These are phyloP conservation scores for Cystobasidiaceae sp. DNA, from an alignment of 1,284 basidiomycete species.

Conservation along the genomic window DNA sequence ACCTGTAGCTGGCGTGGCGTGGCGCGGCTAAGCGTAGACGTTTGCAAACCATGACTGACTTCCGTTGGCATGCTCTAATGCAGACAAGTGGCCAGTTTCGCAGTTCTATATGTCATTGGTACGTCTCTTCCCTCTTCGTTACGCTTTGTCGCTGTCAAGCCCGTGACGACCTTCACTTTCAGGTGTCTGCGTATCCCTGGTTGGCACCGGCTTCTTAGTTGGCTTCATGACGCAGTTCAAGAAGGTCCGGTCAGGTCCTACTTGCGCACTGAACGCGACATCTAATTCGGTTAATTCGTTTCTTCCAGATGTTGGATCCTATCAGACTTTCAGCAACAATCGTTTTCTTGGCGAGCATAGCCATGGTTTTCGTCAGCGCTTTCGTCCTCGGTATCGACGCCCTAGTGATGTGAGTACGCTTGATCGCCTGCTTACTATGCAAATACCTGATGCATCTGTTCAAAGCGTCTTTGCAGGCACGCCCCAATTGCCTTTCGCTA, in stretches of 20 bases:
- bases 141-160: neutral
- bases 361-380: constrained; percentile 29
- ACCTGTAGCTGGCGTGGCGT: neutral
- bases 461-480: constrained; percentile 9
- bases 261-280: neutral
- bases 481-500: neutral
- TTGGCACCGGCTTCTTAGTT: constrained; percentile 27
- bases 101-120: constrained; percentile 24
- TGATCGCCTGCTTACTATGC: neutral
- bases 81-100: constrained; percentile 29
- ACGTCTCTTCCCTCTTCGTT: neutral
- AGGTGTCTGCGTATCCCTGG: constrained; percentile 26
- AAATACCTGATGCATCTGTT: neutral
- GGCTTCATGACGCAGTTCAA: constrained; percentile 20
- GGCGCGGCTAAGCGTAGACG: neutral
- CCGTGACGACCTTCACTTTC: neutral
- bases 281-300: neutral
- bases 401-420: constrained; percentile 11
- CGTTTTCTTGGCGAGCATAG: constrained; percentile 27
- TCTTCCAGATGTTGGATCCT: constrained; percentile 24
- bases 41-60: neutral
- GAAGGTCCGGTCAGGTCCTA: constrained; percentile 5
- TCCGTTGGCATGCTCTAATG: neutral
- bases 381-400: constrained; percentile 29
- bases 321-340: constrained; percentile 17